Evolutionary conservation across 164 flowering plant genomes (phyloP).

Genomic region (Taxillus chinensis): DNA sequence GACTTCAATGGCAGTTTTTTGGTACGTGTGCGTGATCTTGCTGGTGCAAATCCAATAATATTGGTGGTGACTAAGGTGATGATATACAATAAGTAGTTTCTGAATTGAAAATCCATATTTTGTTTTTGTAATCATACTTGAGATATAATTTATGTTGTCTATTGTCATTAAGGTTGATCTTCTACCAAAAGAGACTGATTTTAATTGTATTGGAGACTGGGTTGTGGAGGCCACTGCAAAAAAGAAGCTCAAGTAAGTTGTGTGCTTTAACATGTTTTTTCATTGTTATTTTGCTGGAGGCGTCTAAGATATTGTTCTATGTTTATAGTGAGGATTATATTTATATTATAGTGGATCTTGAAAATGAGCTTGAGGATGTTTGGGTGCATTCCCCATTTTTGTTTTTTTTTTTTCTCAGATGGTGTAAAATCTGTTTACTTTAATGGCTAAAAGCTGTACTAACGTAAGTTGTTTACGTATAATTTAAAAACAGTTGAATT

Average conservation of each 20-base stretch:
- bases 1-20: conserved; percentile 98
- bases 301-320: background rate
- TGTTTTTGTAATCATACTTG: background rate
- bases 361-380: no score
- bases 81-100: background rate
- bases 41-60: conserved; percentile 94
- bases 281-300: background rate
- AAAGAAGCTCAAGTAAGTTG: conserved; percentile 87
- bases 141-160: conserved; percentile 1
- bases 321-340: background rate
- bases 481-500: no score
- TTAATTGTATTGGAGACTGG: conserved; percentile 97
- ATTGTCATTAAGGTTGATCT: conserved; percentile 65
- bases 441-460: no score
- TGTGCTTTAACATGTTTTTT: background rate
- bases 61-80: conserved; percentile 88
- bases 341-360: no score
- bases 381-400: no score
- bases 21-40: conserved; percentile 87
- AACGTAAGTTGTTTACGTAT: no score
- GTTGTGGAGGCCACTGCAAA: conserved; percentile 83
- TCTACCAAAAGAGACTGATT: conserved; percentile 89
- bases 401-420: no score
- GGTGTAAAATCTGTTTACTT: no score
- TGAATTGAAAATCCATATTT: background rate